phyloP scores from a whole-genome alignment of 352 stramenopile genomes.

The Globisporangium viniferum region DNA sequence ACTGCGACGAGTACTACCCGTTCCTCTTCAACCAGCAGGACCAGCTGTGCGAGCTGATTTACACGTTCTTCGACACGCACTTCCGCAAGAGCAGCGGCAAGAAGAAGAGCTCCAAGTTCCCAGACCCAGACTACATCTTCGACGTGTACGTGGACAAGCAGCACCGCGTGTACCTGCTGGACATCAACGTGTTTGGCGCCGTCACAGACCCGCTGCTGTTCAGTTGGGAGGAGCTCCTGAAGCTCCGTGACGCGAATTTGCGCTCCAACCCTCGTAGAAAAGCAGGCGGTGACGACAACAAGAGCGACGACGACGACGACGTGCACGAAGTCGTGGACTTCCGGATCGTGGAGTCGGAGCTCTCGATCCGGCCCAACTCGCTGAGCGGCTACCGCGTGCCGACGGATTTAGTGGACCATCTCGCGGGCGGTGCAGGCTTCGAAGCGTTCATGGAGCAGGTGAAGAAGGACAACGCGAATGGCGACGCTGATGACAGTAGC shows the following conservation, averaged over 20 bases:
- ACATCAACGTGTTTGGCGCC: constrained; percentile 93
- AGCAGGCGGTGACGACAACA: constrained; percentile 8
- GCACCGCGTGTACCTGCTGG: constrained; percentile 88
- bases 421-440: constrained; percentile 66
- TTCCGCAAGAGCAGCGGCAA: constrained; percentile 30
- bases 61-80: constrained; percentile 55
- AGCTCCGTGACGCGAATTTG: constrained; percentile 22
- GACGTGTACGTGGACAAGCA: constrained; percentile 95
- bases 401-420: constrained; percentile 81
- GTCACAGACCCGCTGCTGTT: constrained; percentile 95
- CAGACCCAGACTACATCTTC: constrained; percentile 85
- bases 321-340: constrained; percentile 62
- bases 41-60: constrained; percentile 59
- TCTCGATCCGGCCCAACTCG: constrained; percentile 58
- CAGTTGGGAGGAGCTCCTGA: constrained; percentile 84
- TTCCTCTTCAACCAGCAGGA: constrained; percentile 84
- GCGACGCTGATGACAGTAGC: constrained; percentile 15
- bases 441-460: constrained; percentile 83
- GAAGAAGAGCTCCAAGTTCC: constrained; percentile 32
- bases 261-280: constrained; percentile 10
- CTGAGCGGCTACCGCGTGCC: constrained; percentile 79
- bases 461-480: constrained; percentile 58
- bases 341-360: constrained; percentile 68
- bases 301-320: constrained; percentile 32
- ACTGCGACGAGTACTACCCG: constrained; percentile 90